These are phyloP conservation scores for Macrophomina tecta DNA, from an alignment of 2,329 filamentous ascomycete species.

Conservation along the genomic window DNA sequence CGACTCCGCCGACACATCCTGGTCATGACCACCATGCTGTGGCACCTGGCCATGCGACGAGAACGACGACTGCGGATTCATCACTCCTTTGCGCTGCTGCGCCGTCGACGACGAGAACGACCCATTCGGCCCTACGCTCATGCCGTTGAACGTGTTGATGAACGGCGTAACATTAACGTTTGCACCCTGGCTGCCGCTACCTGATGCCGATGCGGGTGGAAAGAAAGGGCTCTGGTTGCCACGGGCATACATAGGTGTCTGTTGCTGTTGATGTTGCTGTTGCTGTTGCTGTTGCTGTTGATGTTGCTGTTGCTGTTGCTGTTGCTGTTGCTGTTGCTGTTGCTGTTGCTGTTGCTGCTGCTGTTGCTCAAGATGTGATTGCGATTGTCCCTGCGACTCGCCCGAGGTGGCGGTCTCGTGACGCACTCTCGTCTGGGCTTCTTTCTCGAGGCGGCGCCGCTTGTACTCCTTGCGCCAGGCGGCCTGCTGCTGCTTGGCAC, in stretches of 20 bases:
- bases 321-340: not conserved
- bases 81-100: not conserved
- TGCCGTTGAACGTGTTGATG: slow-evolving; percentile 13
- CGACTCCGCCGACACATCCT: not conserved
- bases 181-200: not conserved
- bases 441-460: slow-evolving; percentile 10
- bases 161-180: not conserved
- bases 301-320: not conserved
- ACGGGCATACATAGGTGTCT: not conserved
- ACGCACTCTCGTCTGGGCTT: slow-evolving; percentile 64
- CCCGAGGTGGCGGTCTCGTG: slow-evolving; percentile 39
- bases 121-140: not conserved
- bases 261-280: not conserved
- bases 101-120: not conserved
- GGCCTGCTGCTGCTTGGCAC: slow-evolving; percentile 25
- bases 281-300: slow-evolving; percentile 2
- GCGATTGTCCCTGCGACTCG: slow-evolving; percentile 9
- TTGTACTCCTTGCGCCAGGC: slow-evolving; percentile 26
- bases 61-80: not conserved
- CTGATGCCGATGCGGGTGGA: not conserved
- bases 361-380: not conserved
- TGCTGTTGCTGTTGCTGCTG: not conserved
- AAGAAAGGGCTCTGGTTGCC: slow-evolving; percentile 8
- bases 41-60: not conserved
- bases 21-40: not conserved